These are phyloP conservation scores for Papilionanthe hybrid DNA, from an alignment of 116 monocot species.

Conservation along the genomic window DNA sequence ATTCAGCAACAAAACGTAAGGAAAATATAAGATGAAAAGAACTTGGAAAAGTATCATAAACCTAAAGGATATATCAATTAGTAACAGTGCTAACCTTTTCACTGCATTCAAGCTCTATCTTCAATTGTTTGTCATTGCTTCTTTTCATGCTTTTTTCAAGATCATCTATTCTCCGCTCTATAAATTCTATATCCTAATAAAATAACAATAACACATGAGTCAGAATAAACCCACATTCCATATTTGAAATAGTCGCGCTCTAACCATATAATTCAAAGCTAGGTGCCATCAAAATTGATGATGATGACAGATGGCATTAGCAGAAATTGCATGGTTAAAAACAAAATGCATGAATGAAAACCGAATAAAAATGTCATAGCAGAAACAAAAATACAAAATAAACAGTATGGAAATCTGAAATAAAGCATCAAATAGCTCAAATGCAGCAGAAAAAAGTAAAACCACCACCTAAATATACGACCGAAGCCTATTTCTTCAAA, in stretches of 20 bases:
- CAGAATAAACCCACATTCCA: background rate
- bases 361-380: background rate
- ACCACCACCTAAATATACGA: background rate
- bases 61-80: conserved; percentile 2
- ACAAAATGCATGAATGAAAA: no score
- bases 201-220: background rate
- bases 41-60: background rate
- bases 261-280: background rate
- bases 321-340: background rate
- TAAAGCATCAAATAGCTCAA: background rate
- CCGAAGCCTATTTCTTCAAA: background rate
- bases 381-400: background rate
- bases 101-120: conserved; percentile 81
- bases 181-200: conserved; percentile 85
- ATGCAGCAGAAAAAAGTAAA: background rate
- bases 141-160: conserved; percentile 99
- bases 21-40: background rate
- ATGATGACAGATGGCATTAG: background rate
- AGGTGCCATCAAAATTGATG: background rate
- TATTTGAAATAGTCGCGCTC: background rate
- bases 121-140: conserved; percentile 98
- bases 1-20: background rate
- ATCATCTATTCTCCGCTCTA: conserved; percentile 81
- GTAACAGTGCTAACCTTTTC: conserved; percentile 40
- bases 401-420: background rate